Conservation (phyloP, 2,329 filamentous ascomycete genomes). For the Paecilomyces sp. region DNA sequence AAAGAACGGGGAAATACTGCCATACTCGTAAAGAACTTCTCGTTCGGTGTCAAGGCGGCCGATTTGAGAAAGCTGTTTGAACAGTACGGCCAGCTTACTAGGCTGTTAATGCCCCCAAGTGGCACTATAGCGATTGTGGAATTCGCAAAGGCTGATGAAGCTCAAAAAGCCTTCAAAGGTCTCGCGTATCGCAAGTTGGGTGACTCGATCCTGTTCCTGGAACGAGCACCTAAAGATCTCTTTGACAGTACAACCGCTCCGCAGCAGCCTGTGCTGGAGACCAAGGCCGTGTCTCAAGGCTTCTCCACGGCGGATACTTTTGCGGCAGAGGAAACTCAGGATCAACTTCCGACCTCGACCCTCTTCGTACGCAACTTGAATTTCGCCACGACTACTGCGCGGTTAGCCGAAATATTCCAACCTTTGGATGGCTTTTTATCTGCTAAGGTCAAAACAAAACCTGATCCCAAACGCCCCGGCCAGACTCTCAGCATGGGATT, state of each 20-base stretch:
- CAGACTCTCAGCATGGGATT: constrained; percentile 95
- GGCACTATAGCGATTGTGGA: constrained; percentile 93
- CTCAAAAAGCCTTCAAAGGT: constrained; percentile 73
- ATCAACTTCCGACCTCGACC: constrained; percentile 59
- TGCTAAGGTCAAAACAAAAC: constrained; percentile 86
- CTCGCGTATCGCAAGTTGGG: constrained; percentile 87
- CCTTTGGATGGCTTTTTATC: constrained; percentile 82
- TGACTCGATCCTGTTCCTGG: constrained; percentile 83
- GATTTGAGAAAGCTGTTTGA: constrained; percentile 77
- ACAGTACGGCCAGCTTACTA: constrained; percentile 72
- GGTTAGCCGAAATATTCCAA: constrained; percentile 69
- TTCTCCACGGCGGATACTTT: constrained; percentile 37
- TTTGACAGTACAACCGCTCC: constrained; percentile 46
- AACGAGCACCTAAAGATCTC: constrained; percentile 82
- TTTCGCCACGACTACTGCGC: constrained; percentile 75
- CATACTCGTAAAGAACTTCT: constrained; percentile 92
- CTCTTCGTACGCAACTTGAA: constrained; percentile 92
- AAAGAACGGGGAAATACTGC: constrained; percentile 76
- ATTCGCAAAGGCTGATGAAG: constrained; percentile 70
- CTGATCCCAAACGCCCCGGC: constrained; percentile 81
- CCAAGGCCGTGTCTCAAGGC: constrained; percentile 29
- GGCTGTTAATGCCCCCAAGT: constrained; percentile 83
- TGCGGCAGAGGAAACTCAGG: constrained; percentile 31
- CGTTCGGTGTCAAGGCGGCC: constrained; percentile 70
- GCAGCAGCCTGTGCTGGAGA: constrained; percentile 20